These are phyloP conservation scores for Mycothermus thermophilus DNA, from an alignment of 495 filamentous ascomycete genomes.

Conservation along the genomic window DNA sequence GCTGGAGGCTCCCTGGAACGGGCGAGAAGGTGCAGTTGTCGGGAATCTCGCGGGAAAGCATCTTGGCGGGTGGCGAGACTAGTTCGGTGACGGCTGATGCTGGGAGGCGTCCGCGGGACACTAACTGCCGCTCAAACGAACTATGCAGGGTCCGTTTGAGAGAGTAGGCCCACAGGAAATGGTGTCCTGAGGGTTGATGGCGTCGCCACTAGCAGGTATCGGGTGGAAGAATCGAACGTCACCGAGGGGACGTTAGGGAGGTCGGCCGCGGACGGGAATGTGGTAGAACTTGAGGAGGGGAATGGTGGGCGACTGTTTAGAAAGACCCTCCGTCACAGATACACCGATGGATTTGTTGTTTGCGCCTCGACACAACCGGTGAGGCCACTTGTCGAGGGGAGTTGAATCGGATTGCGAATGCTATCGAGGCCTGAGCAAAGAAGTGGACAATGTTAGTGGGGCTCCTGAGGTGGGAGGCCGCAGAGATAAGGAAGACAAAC, in stretches of 20 bases:
- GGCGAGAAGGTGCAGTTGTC: slow-evolving; percentile 67
- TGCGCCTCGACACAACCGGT: slow-evolving; percentile 4
- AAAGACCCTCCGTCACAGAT: slow-evolving; percentile 53
- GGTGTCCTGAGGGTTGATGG: slow-evolving; percentile 34
- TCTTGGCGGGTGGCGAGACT: no score
- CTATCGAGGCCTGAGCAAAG: slow-evolving; percentile 69
- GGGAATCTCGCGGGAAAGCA: slow-evolving; percentile 72
- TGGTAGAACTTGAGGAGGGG: slow-evolving; percentile 67
- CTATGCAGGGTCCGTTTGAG: slow-evolving; percentile 75
- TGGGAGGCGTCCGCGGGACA: slow-evolving; percentile 41
- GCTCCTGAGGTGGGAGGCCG: no score
- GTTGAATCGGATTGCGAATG: slow-evolving; percentile 42
- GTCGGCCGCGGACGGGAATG: slow-evolving; percentile 67
- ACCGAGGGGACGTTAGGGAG: slow-evolving; percentile 65
- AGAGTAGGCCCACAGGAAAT: slow-evolving; percentile 86
- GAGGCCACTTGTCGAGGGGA: no score
- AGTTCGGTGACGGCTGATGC: slow-evolving; percentile 6
- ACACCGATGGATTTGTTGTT: slow-evolving; percentile 66
- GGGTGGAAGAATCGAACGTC: slow-evolving; percentile 35
- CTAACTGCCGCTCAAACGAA: slow-evolving; percentile 80
- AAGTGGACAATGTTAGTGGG: no score
- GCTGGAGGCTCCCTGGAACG: slow-evolving; percentile 64
- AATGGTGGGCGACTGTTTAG: slow-evolving; percentile 60
- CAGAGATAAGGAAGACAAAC: no score
- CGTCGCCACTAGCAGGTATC: slow-evolving; percentile 42